phyloP scores from a whole-genome alignment of 768 basidiomycete genomes.

The Pleurotus platypus region DNA sequence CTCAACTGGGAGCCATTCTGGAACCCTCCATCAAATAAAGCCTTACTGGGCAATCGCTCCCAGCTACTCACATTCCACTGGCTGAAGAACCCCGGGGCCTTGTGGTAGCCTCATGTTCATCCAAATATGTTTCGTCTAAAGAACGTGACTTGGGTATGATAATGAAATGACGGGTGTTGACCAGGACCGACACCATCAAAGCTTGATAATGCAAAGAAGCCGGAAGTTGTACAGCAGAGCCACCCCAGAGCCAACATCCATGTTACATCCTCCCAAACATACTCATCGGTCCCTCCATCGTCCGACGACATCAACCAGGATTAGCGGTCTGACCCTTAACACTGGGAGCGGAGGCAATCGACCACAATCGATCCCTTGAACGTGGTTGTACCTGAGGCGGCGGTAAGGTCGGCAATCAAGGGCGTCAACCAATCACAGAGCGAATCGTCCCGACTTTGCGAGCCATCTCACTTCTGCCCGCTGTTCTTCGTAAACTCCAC shows the following conservation, averaged over 20 bases:
- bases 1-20: background rate
- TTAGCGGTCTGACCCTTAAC: background rate
- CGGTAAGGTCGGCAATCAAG: conserved; percentile 4
- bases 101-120: conserved; percentile 14
- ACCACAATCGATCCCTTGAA: too few relatives aligned
- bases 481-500: background rate
- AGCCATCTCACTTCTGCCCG: too few relatives aligned
- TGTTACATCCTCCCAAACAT: background rate
- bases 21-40: conserved; percentile 18
- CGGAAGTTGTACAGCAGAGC: background rate
- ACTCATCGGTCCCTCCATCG: background rate
- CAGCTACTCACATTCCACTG: conserved; percentile 10
- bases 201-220: background rate
- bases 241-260: background rate
- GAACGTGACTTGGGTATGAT: background rate
- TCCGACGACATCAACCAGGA: background rate
- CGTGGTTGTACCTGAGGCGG: conserved; percentile 2
- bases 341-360: background rate
- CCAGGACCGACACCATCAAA: background rate
- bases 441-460: background rate
- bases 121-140: background rate
- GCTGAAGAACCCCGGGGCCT: conserved; percentile 9
- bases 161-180: background rate
- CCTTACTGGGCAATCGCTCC: conserved; percentile 14
- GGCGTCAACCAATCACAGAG: background rate